Evolutionary conservation across 805 yeast genomes (phyloP), one percentile per base, ranked within the genome.

Genomic region (Yamadazyma laniorum): DNA sequence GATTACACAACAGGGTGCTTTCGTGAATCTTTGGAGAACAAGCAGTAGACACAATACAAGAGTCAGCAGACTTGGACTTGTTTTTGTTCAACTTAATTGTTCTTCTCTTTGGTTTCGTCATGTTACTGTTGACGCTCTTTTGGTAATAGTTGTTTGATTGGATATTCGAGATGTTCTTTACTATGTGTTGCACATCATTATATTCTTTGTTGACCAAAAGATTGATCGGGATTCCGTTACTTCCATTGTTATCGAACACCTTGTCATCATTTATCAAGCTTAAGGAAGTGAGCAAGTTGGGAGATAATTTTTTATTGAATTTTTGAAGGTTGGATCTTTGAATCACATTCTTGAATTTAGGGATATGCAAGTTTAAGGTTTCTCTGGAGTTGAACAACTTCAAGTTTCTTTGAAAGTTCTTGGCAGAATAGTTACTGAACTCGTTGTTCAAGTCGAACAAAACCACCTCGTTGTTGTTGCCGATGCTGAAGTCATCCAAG

Each of bases 361-460:
- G 80, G 1, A 85, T 73, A 18, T 75, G 70, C 33, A 91, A 59
- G n/a, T 85, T 78, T 44, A 91, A 68, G 0, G 97, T 86, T 48
- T 85, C 88, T 46, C 96, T 75, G 2, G 91, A 80, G 12, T 82
- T 77, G 33, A 79, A 75, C 42, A 91, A 65, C 4, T 54, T 44
- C 13, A 61, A 50, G 32, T 56, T 59, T 43, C 57, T 59, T 22
- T 50, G 56, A 34, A 68, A 56, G 44, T 65, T 67, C 17, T 85
- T 74, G 1, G 85, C 74, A 11, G 90, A 68, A 51, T 57, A 57
- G 32, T 46, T 43, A 32, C 39, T 83, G 73, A 54, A 80, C 28
- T 47, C 67, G 71, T 81, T 74, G 47, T 80, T 82, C 30, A 47
- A 36, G 7, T 82, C 81, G 2, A 86, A 78, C 3, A 85, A 74